Evolutionary conservation across 495 filamentous ascomycete species (phyloP), one percentile per base, ranked within the genome.

Genomic region (Friedmanniomyces simplex): DNA sequence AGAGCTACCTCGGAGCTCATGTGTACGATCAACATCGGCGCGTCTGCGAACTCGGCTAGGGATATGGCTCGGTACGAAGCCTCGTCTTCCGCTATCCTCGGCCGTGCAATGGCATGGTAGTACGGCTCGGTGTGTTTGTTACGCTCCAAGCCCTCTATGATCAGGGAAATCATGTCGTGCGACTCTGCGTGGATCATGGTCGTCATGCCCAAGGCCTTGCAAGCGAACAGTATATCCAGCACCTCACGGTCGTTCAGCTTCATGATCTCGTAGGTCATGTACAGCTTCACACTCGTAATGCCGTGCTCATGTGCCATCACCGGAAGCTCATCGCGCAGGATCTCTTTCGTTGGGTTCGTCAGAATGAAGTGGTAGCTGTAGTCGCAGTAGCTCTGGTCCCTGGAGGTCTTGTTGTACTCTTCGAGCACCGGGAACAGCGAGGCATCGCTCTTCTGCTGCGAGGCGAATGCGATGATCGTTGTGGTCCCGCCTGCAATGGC

Each of bases 131-230:
- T 76, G 70, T 28, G 73, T 26, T 54, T 64, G 61, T 63, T 48
- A 21, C 63, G 63, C 47, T 71, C 68, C 11, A 71, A 55, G 21
- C 67, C 65, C 37, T 62, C 60, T 13, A 67, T 71, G 63, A 70
- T 71, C 63, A 64, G 60, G 32, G 67, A 57, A 30, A 73, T 68
- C 22, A 73, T 68, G 43, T 81, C 78, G 12, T 76, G 74, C 56
- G 82, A 81, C 61, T 84, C 80, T 13, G 79, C 79, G 58, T 84
- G 81, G 45, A 84, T 75, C 78, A 84, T 81, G 21, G 77, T 80
- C 1, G 79, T 76, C 56, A 82, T 78, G 28, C 71, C 71, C 5
- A 76, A 67, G 21, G 36, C 37, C 18, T 56, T 59, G 34, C 61
- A 63, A 16, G 46, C 43, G 46, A 60, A 60, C 22, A 85, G 66